Base-by-base conservation (phyloP, 352 stramenopile genomes). In the Plasmopara viticola region DNA sequence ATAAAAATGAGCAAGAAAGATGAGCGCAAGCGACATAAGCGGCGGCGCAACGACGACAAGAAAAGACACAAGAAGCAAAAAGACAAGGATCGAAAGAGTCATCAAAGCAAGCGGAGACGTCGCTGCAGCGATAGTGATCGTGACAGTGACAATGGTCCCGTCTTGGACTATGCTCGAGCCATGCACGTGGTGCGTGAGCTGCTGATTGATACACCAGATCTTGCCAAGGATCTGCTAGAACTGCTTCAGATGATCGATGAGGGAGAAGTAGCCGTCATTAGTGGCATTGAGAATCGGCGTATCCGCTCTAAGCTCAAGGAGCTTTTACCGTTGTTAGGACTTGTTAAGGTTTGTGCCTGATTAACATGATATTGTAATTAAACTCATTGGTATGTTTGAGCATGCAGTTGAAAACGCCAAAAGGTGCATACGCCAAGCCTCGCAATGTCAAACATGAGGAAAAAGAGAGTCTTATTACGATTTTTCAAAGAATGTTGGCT, bases 191-290 rank as follows among this genome's bases (percentile, higher is more conserved):
- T 89, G 50, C 58, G 69, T 2, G 62, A 70, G 45, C 54, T 94
- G 58, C 64, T 91, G 46, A 52, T 46, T 6, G 76, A 87, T 56
- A 90, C 84, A 51, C 79, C 84, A 4, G 67, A 74, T 46, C 70
- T 94, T 31, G 62, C 68, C 15, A 60, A 53, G 15, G 84, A 94
- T 15, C 66, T 94, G 31, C 44, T 90, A 15, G 45, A 31, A 20
- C 56, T 94, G 33, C 54, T 94, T 25, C 79, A 90, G 60, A 84
- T 86, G 77, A 44, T 94, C 46, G 75, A 92, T 47, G 65, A 84
- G 31, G 81, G 84, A 14, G 64, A 90, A 54, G 70, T 83, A 18
- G 84, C 76, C 15, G 68, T 92, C 29, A 85, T 92, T 64, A 71
- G 72, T 5, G 84, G 78, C 34, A 84, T 94, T 18, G 69, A 86